Conservation (phyloP, 2,329 filamentous ascomycete genomes). For the Aspergillus sp. region DNA sequence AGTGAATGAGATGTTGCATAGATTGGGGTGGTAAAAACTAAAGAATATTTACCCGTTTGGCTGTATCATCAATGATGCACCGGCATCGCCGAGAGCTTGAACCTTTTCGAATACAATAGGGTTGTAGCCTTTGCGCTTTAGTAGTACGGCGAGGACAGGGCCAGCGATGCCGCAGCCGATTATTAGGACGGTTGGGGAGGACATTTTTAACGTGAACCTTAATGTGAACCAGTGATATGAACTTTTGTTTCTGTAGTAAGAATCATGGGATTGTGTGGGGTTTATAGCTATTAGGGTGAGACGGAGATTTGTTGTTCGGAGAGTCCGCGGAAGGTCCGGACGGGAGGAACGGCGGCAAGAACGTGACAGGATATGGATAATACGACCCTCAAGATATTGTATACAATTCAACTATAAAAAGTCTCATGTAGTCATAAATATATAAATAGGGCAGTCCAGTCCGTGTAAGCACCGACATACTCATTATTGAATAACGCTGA, state of each 20-base stretch:
- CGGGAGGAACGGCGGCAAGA: neutral
- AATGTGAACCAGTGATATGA: no score
- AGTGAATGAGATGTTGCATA: neutral
- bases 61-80: slow-evolving; percentile 8
- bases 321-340: neutral
- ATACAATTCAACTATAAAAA: no score
- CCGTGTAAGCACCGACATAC: no score
- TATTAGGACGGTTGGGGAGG: neutral
- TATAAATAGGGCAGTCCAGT: no score
- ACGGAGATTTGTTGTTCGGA: neutral
- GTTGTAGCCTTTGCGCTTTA: slow-evolving; percentile 5
- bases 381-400: no score
- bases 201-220: neutral
- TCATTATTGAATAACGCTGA: no score
- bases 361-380: neutral
- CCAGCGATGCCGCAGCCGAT: slow-evolving; percentile 11
- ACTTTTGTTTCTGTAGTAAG: no score
- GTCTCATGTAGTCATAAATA: no score
- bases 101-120: slow-evolving; percentile 10
- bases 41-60: slow-evolving; percentile 1
- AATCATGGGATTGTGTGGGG: neutral
- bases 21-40: neutral
- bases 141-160: neutral
- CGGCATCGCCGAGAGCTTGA: slow-evolving; percentile 4
- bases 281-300: neutral